A percentile compares a stretch with the other conserved stretches of the same genome.
Conservation (phyloP, 495 filamentous ascomycete species). For the Halenospora varia region DNA sequence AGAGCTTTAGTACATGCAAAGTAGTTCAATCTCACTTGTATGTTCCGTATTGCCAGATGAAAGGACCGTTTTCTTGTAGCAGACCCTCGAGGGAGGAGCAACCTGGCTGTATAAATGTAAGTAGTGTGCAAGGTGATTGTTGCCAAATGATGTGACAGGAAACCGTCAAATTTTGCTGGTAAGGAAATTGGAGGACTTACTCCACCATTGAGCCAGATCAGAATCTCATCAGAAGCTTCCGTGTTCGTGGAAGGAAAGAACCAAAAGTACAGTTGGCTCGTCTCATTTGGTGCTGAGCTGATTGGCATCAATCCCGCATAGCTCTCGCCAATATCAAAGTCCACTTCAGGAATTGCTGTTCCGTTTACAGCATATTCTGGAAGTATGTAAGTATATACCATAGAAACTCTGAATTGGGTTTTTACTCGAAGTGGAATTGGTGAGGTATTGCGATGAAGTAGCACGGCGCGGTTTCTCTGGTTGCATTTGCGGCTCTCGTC, state of each 20-base stretch:
- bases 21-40: conserved; percentile 29
- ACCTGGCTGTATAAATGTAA: conserved; percentile 42
- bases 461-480: neutral
- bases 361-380: conserved; percentile 65
- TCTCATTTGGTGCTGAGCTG: conserved; percentile 35
- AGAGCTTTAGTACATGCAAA: neutral
- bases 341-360: conserved; percentile 61
- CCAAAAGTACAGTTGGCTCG: conserved; percentile 69
- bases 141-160: too few relatives aligned
- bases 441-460: conserved; percentile 11
- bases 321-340: conserved; percentile 72
- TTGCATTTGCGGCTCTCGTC: conserved; percentile 4
- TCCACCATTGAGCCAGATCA: conserved; percentile 73
- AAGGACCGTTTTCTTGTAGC: conserved; percentile 73
- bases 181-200: conserved; percentile 25
- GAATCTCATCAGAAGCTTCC: conserved; percentile 56
- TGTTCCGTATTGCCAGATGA: conserved; percentile 69
- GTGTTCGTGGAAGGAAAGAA: conserved; percentile 63
- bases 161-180: too few relatives aligned
- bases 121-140: neutral
- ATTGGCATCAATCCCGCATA: conserved; percentile 77
- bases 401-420: neutral
- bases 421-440: conserved; percentile 14
- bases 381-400: neutral
- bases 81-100: conserved; percentile 68